Evolutionary conservation across 352 stramenopile genomes (phyloP), one percentile per base, ranked within the genome.

Genomic region (Globisporangium viniferum): DNA sequence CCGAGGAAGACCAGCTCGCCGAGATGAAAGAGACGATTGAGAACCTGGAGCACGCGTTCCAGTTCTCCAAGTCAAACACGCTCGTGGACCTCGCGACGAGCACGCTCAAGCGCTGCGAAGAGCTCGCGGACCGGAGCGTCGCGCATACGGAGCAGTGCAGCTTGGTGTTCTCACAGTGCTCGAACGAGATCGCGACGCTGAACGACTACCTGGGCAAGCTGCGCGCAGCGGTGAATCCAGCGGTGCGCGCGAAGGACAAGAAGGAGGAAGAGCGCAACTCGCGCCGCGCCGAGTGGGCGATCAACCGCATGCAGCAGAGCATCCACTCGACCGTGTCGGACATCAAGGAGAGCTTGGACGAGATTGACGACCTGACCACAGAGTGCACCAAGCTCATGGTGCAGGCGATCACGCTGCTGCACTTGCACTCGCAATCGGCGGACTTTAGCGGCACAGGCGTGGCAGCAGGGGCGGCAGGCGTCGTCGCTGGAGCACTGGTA

Each of bases 361-460:
- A 96, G 59, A 68, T 96, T 29, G 86, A 96, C 71, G 81, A 94
- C 59, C 74, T 96, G 4, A 90, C 84, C 27, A 84, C 79, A 0
- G 85, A 94, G 70, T 91, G 86, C 67, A 94, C 81, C 14, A 90
- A 92, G 75, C 77, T 96, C 12, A 92, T 96, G 80, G 86, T 94
- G 29, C 82, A 94, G 68, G 79, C 84, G n/a, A 91, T 96, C 56
- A 96, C 88, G 58, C 64, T 96, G 68, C 70, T 96, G 63, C 88
- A 96, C 68, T 80, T 94, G 75, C 85, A 87, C 65, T 82, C 77
- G 24, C 74, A 82, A 8, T 94, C 88, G 6, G 83, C 84, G 5
- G 88, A 96, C 62, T 96, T 96, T 63, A 96, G 88, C 49, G 88
- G 88, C 60, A 94, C 88, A 10, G 88, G 88, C 14, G 87, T 96